phyloP scores from a whole-genome alignment of 306 rosid genomes.

The Lupinus albus region DNA sequence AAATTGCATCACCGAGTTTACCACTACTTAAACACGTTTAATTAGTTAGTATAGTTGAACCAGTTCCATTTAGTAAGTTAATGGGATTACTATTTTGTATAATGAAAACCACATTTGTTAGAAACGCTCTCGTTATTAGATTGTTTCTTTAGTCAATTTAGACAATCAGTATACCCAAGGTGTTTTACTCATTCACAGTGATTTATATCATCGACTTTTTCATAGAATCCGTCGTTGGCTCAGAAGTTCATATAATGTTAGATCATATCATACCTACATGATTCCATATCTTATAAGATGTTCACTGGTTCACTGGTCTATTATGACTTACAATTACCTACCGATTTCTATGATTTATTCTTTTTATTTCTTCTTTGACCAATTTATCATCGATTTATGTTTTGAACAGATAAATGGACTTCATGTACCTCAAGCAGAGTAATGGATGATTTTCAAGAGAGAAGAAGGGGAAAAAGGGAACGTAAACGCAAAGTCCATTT shows the following conservation, averaged over 20 bases:
- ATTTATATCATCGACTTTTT: neutral
- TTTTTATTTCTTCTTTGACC: neutral
- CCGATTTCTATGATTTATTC: neutral
- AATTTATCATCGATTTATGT: slow-evolving; percentile 6
- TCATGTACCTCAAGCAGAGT: slow-evolving; percentile 46
- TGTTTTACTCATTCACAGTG: neutral
- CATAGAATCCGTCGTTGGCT: neutral
- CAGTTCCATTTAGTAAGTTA: neutral
- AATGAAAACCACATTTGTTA: neutral
- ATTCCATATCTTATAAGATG: neutral
- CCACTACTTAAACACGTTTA: neutral
- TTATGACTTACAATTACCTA: neutral
- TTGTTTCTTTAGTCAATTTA: slow-evolving; percentile 7
- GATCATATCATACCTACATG: neutral
- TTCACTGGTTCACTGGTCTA: neutral
- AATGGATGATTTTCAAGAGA: slow-evolving; percentile 40
- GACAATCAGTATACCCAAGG: neutral
- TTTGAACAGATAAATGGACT: slow-evolving; percentile 50
- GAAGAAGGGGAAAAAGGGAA: slow-evolving; percentile 57
- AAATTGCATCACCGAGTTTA: neutral
- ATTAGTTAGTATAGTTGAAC: neutral
- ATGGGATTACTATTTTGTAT: neutral
- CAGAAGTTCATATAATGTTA: neutral
- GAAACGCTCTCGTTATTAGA: neutral
- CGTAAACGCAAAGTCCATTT: slow-evolving; percentile 61